Percentiles rank a stretch among this genome's conserved stretches.
These are phyloP conservation scores for Fallopia convolvulus DNA, from an alignment of 148 eudicot species.

Conservation along the genomic window DNA sequence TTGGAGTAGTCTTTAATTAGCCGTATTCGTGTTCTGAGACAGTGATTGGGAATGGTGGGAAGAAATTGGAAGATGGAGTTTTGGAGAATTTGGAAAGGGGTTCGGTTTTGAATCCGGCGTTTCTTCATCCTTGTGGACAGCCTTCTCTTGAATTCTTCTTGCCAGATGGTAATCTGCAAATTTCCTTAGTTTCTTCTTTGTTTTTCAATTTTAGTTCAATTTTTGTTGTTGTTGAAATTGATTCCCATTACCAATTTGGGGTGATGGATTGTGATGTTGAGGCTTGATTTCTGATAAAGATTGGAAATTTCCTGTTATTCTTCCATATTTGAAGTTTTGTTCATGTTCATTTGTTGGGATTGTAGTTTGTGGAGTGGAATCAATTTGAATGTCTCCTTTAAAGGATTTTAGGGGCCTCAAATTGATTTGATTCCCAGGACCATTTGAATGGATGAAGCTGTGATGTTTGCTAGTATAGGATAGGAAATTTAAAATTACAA, in stretches of 20 bases:
- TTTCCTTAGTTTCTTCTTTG: neutral
- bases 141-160: conserved; percentile 65
- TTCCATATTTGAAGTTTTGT: neutral
- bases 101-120: neutral
- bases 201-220: no score
- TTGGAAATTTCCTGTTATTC: neutral
- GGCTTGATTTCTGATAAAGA: neutral
- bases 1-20: neutral
- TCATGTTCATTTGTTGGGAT: neutral
- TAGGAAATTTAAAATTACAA: neutral
- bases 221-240: neutral
- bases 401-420: neutral
- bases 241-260: neutral
- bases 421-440: neutral
- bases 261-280: neutral
- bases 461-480: neutral
- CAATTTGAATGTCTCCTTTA: neutral
- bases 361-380: neutral
- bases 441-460: neutral
- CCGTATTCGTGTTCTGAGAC: neutral
- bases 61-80: conserved; percentile 18
- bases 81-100: conserved; percentile 12
- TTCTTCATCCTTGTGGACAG: conserved; percentile 51
- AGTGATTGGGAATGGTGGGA: conserved; percentile 20
- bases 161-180: conserved; percentile 46